A percentile compares a stretch with the other conserved stretches of the same genome.
Conservation (phyloP, 805 yeast species). For the Danielia reshetovae region DNA sequence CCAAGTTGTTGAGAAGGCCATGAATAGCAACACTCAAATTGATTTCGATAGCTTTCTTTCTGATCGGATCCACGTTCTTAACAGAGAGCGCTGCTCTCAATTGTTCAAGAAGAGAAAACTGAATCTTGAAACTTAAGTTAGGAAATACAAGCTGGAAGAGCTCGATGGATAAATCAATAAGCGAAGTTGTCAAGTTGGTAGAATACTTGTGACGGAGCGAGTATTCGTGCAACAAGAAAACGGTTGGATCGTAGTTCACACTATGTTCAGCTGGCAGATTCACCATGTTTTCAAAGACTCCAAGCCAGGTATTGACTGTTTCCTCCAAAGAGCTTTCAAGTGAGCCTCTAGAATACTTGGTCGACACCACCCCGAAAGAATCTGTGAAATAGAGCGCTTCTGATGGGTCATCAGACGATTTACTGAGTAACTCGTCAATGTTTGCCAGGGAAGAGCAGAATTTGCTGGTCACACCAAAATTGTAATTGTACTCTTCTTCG, state of each 20-base stretch:
- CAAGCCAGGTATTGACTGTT: conserved; percentile 24
- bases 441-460: conserved; percentile 17
- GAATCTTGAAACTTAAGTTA: conserved; percentile 69
- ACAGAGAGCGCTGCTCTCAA: conserved; percentile 52
- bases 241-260: conserved; percentile 32
- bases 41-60: conserved; percentile 48
- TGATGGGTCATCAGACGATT: neutral
- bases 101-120: conserved; percentile 82
- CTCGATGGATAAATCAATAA: conserved; percentile 77
- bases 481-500: conserved; percentile 45
- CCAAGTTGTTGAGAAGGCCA: conserved; percentile 34
- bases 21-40: conserved; percentile 66
- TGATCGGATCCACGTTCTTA: conserved; percentile 27
- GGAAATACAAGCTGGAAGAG: conserved; percentile 71
- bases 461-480: conserved; percentile 54
- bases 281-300: conserved; percentile 23
- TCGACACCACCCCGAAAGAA: neutral
- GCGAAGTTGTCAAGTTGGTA: conserved; percentile 27
- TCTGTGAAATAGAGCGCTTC: too few relatives aligned
- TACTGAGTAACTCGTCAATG: conserved; percentile 32
- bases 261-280: conserved; percentile 21
- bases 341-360: neutral
- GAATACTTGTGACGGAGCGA: conserved; percentile 23
- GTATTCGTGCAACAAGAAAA: conserved; percentile 23
- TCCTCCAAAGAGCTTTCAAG: neutral